A percentile compares a stretch with the other conserved stretches of the same genome.
phyloP scores from a whole-genome alignment of 192 early-diverging fungal genomes.

The Fimicolochytrium jonesii region DNA sequence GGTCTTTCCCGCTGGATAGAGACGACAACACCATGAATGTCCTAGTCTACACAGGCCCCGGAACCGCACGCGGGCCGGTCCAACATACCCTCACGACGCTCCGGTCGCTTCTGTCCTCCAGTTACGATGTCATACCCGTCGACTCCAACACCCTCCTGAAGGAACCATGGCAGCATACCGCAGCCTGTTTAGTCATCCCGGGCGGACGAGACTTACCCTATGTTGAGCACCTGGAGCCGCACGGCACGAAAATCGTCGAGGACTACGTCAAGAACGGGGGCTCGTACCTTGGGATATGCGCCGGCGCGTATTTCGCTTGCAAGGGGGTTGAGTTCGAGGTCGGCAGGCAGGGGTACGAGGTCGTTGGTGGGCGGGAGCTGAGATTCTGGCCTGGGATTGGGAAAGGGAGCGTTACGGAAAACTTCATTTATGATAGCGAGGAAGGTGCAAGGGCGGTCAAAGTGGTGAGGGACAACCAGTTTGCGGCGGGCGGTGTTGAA shows the following conservation, averaged over 20 bases:
- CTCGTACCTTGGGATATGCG: conserved; percentile 87
- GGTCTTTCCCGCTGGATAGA: not conserved
- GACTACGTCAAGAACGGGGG: conserved; percentile 58
- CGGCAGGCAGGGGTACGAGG: conserved; percentile 52
- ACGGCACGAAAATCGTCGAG: conserved; percentile 59
- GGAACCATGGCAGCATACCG: conserved; percentile 88
- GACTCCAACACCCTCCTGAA: conserved; percentile 61
- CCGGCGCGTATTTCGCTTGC: conserved; percentile 82
- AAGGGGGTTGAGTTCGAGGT: conserved; percentile 73
- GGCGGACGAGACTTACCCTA: conserved; percentile 88
- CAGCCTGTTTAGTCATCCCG: conserved; percentile 81
- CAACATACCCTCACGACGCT: conserved; percentile 67
- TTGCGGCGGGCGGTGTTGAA: not conserved
- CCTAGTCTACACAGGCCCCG: conserved; percentile 78
- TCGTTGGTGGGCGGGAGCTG: conserved; percentile 71
- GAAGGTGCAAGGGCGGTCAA: conserved; percentile 62
- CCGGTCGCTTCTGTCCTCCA: conserved; percentile 66
- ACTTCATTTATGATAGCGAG: conserved; percentile 84
- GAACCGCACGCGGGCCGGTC: conserved; percentile 57
- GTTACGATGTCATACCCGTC: conserved; percentile 87
- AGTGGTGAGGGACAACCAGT: conserved; percentile 35
- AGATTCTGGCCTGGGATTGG: conserved; percentile 66
- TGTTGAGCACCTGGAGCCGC: conserved; percentile 51
- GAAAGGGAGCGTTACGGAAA: conserved; percentile 69
- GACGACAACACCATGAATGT: conserved; percentile 59